Conservation (phyloP, 306 rosid genomes). For the Alnus rubra region DNA sequence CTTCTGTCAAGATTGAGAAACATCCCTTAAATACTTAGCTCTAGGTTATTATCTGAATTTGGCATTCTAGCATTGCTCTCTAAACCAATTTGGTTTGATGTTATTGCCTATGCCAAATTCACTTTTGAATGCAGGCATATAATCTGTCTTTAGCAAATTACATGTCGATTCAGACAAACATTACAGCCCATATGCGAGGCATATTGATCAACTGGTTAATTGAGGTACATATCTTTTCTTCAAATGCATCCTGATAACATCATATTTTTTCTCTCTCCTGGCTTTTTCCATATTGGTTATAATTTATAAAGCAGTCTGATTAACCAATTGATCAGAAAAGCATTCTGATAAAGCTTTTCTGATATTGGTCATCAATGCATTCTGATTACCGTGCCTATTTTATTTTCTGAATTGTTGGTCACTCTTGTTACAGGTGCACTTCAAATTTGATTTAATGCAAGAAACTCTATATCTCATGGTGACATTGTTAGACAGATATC, state of each 20-base stretch:
- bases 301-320: slow-evolving; percentile 1
- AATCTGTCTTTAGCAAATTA: slow-evolving; percentile 57
- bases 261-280: background rate
- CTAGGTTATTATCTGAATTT: background rate
- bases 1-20: background rate
- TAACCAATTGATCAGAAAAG: background rate
- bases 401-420: slow-evolving; percentile 21
- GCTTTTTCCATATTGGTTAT: slow-evolving; percentile 3
- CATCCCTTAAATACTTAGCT: background rate
- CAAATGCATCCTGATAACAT: slow-evolving; percentile 9
- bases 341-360: slow-evolving; percentile 12
- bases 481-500: slow-evolving; percentile 75
- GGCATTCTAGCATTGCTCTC: background rate
- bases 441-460: slow-evolving; percentile 85
- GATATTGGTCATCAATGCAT: background rate
- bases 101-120: slow-evolving; percentile 17
- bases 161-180: slow-evolving; percentile 65
- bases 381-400: slow-evolving; percentile 24
- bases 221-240: slow-evolving; percentile 55
- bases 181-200: slow-evolving; percentile 76
- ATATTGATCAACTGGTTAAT: slow-evolving; percentile 87
- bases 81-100: background rate
- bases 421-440: slow-evolving; percentile 67
- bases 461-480: slow-evolving; percentile 81
- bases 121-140: slow-evolving; percentile 54